Base-by-base conservation (phyloP, 2,329 filamentous ascomycete genomes). In the Colletotrichum lindemuthianum region DNA sequence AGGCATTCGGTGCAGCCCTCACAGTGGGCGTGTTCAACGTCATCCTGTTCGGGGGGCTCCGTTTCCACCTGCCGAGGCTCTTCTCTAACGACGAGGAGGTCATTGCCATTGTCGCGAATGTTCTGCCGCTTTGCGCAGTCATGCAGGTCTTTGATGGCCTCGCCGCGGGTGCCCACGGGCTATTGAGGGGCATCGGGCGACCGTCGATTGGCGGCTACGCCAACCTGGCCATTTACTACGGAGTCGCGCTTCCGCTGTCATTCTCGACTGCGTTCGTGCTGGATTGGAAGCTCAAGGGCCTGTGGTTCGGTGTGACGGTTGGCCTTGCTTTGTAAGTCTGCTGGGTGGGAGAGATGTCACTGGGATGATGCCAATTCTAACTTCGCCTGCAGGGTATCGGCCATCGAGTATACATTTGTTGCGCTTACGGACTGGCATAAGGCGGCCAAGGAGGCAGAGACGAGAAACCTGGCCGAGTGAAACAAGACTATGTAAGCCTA, bases 71-170 rank as follows among this genome's bases (percentile, higher is more conserved):
- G 33, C 92, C 93, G 0, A 81, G 86, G 44, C 86, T 97, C 7
- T 93, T 95, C 75, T 94, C 91, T n/a, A 81, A 86, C 7, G 92
- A 95, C 69, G 73, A 81, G 6, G 88, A 89, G 49, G 92, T 95
- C 56, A 86, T 92, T 65, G 80, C 78, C 16, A 80, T 93, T 39
- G 90, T 92, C 16, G 86, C 92, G 1, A 76, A 78, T 3, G 87
- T 93, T 3, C 83, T 97, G 40, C 94, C 93, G 0, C 79, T 97
- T 3, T 92, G 92, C 65, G 93, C 94, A 0, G 85, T 92, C 2
- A 96, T 97, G 83, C 94, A 98, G 75, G 84, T 97, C 32, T 94
- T 96, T 71, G 95, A 99, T 76, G 89, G 91, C 1, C 76, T 97
- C 15, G 88, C 92, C 0, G 87, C 91, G 3, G 90, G 90, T 43